Percentiles rank a stretch among this genome's conserved stretches.
Evolutionary conservation across 176 grass and related monocot genomes (phyloP).

Genomic region (Ananas comosus): DNA sequence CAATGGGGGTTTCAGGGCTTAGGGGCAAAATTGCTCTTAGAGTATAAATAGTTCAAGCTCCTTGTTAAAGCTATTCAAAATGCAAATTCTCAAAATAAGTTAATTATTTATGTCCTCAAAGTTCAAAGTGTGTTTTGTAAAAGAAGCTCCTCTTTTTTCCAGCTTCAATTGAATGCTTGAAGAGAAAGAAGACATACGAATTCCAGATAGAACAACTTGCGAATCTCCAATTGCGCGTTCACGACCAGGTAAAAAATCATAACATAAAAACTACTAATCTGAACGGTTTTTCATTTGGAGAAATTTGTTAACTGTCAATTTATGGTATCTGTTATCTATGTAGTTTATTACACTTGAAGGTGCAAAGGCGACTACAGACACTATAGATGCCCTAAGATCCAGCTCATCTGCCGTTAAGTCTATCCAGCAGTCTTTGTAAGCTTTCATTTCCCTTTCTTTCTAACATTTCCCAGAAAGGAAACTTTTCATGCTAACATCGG

Average conservation of each 20-base stretch:
- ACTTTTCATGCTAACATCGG: background rate
- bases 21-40: background rate
- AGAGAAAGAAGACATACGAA: slow-evolving; percentile 66
- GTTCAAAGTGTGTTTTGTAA: background rate
- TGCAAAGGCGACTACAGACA: slow-evolving; percentile 59
- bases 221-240: slow-evolving; percentile 57
- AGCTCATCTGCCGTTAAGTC: slow-evolving; percentile 62
- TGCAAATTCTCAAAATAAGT: background rate
- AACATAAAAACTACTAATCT: no score
- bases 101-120: background rate
- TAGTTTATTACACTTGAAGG: slow-evolving; percentile 56
- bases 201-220: slow-evolving; percentile 51
- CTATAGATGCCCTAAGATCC: slow-evolving; percentile 49
- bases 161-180: slow-evolving; percentile 62
- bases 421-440: slow-evolving; percentile 64
- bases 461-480: slow-evolving; percentile 1
- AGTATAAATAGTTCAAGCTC: background rate
- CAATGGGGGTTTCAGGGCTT: no score
- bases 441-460: slow-evolving; percentile 16
- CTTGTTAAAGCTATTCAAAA: background rate
- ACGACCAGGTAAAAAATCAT: slow-evolving; percentile 46
- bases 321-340: background rate
- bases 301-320: background rate
- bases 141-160: slow-evolving; percentile 23
- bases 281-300: background rate